These are phyloP conservation scores for Achaetomiella virescens DNA, from an alignment of 495 filamentous ascomycete genomes.

Conservation along the genomic window DNA sequence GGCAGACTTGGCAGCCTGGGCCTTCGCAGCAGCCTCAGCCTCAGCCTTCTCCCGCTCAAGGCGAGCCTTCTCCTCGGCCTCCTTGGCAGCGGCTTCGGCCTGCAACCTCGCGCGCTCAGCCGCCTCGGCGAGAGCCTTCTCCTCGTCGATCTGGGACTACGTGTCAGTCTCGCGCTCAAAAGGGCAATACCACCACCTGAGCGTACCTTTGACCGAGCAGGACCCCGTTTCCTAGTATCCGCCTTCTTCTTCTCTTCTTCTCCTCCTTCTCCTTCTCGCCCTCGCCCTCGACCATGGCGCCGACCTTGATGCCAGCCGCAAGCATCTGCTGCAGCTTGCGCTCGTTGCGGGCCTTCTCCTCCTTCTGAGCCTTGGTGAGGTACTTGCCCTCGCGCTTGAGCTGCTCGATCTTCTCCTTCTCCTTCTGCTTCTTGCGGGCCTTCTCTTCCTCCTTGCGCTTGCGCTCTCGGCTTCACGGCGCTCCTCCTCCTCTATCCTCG, in stretches of 20 bases:
- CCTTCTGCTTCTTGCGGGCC: constrained; percentile 83
- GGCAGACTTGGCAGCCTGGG: constrained; percentile 45
- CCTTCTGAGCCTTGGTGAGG: constrained; percentile 87
- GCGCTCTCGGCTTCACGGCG: constrained; percentile 62
- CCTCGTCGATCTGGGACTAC: constrained; percentile 54
- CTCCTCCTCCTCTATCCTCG: constrained; percentile 63
- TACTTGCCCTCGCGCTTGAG: constrained; percentile 93
- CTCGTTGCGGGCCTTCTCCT: constrained; percentile 76
- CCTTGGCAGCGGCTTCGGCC: constrained; percentile 59
- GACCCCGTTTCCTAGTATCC: constrained; percentile 64
- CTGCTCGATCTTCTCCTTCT: constrained; percentile 92
- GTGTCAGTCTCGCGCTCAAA: neutral
- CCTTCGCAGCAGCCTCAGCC: constrained; percentile 52
- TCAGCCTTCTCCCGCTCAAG: constrained; percentile 45
- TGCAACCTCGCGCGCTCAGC: constrained; percentile 59
- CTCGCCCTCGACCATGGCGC: constrained; percentile 57
- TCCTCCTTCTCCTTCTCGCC: constrained; percentile 54
- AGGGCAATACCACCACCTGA: neutral
- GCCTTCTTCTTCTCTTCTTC: constrained; percentile 58
- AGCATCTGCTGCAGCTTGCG: constrained; percentile 92
- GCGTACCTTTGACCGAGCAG: constrained; percentile 56
- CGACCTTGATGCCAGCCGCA: constrained; percentile 76
- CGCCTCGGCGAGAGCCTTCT: constrained; percentile 63
- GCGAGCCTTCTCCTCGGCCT: constrained; percentile 48
- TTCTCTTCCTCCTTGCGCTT: constrained; percentile 45